Evolutionary conservation across 2,329 filamentous ascomycete genomes (phyloP), one percentile per base, ranked within the genome.

Genomic region (Ilyonectria robusta): DNA sequence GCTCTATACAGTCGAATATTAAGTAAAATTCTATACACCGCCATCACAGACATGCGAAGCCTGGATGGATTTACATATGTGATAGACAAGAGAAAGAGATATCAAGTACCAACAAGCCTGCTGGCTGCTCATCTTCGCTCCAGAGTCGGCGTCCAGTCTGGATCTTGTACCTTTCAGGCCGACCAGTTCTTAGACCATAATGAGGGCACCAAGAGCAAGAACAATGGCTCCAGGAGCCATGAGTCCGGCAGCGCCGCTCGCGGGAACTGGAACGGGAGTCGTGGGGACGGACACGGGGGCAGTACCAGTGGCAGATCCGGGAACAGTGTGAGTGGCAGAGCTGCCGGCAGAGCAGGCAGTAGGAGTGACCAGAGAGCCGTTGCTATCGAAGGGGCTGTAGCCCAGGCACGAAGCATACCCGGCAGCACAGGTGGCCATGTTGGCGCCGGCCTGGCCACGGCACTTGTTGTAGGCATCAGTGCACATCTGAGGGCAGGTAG

Each of bases 131-230:
- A 33, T 33, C 31, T 33, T 33, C 31, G 31, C 6, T 33, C 31
- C 31, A 33, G 31, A 33, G 8, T 33, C 8, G 31, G 31, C 31
- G 2, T 33, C 31, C 31, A 33, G 31, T 33, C 8, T 9, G 31
- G 31, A 33, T 33, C 3, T 11, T 33, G 11, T 33, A 4, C 5
- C 8, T 33, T 33, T 33, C 31, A 11, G 11, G 31, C 31, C 7
- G 8, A 33, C 15, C 40, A 42, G 15, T 8, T 29, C 0, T 68
- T 77, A 77, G 37, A 78, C 65, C 37, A 78, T 63, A 44, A 71
- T 73, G 47, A 76, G 23, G 23, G 70, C 70, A 54, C 74, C 75
- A n/a, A 76, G 66, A 29, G 75, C 69, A 21, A 76, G 57, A 8
- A 77, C 42, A 33, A 75, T 59, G 53, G 74, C 65, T 33, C 63